Evolutionary conservation across 2,329 filamentous ascomycete species (phyloP).

Genomic region (Aureobasidium lini): DNA sequence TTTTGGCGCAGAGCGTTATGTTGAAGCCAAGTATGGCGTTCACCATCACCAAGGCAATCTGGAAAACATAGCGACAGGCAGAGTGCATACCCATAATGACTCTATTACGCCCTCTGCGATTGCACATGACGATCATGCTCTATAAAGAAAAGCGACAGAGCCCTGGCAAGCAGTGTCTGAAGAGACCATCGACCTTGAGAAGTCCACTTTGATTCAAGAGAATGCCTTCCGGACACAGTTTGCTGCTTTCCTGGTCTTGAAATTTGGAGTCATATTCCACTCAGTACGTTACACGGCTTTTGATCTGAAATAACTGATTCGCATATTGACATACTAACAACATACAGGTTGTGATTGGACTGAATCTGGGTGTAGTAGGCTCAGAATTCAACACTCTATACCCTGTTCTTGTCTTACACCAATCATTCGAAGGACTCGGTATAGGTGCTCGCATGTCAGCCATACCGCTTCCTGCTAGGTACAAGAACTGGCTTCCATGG

Average conservation of each 20-base stretch:
- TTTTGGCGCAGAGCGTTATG: constrained; percentile 44
- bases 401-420: constrained; percentile 74
- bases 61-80: not conserved
- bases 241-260: constrained; percentile 82
- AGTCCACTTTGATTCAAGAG: not conserved
- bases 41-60: not conserved
- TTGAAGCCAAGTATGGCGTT: constrained; percentile 40
- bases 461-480: constrained; percentile 62
- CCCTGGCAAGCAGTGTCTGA: not conserved
- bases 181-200: not conserved
- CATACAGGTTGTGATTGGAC: not conserved
- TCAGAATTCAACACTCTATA: constrained; percentile 54
- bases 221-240: constrained; percentile 48
- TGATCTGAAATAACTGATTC: too few species aligned
- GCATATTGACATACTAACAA: not conserved
- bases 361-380: constrained; percentile 45
- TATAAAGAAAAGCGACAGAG: not conserved
- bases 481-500: constrained; percentile 67
- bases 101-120: too few species aligned
- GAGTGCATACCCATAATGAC: too few species aligned
- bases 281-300: constrained; percentile 7
- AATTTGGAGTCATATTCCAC: constrained; percentile 93
- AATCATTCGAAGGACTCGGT: constrained; percentile 88
- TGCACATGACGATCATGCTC: too few species aligned
- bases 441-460: constrained; percentile 78